Evolutionary conservation across 345 rosid species (phyloP), one percentile per base, ranked within the genome.

Genomic region (Dimocarpus longan): DNA sequence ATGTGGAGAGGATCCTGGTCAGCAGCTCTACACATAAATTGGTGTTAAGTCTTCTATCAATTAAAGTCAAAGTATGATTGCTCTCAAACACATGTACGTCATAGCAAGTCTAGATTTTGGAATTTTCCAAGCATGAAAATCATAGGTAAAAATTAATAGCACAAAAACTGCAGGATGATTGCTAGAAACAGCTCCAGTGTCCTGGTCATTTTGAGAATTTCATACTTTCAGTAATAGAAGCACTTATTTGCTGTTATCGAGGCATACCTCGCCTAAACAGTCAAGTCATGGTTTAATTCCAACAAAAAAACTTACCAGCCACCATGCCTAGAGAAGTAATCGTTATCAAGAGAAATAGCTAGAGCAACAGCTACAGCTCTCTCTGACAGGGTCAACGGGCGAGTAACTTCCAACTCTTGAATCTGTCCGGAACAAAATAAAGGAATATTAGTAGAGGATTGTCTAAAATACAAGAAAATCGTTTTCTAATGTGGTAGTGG

Each of bases 281-380:
- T 18, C 0, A 54, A 78, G 69, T 5, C 8, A 62, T 46, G 46
- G 42, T 26, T 26, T 65, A 12, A 15, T 68, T 15, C 21, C 68
- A 32, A 71, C 76, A 52, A 73, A 79, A 44, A 67, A 42, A 50
- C 87, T 78, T 89, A 95, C 99, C 91, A 86, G 88, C 97, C 97
- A 72, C 98, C 94, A 77, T 90, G 99, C 84, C 97, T 89, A 3
- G 99, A 96, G 84, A 96, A 96, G 80, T 93, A 96, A 82, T 92
- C 97, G 81, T 96, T 96, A 73, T 94, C 99, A 70, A 96, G 85
- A 40, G 98, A 96, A 78, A 96, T 93, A 62, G 99, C 99, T 64
- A 96, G 91, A 56, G 99, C 92, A 64, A 94, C 80, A 10, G 93
- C 78, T 62, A 93, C 94, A 26, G 95, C 94, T 85, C 99, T 92